A percentile compares a stretch with the other conserved stretches of the same genome.
Conservation (phyloP, 2,329 filamentous ascomycete species). For the Rutstroemia sp. region DNA sequence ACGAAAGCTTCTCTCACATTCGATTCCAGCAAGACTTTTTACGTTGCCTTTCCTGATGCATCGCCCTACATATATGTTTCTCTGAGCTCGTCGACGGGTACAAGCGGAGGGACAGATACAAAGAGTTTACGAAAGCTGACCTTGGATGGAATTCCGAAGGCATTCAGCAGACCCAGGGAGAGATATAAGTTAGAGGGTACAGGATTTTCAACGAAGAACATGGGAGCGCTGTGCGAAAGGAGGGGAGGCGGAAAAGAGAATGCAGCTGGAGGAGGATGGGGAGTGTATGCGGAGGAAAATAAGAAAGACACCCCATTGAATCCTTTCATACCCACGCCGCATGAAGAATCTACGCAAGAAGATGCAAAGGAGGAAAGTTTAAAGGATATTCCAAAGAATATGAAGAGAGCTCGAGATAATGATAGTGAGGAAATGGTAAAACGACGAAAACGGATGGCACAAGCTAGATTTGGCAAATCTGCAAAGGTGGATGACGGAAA, state of each 20-base stretch:
- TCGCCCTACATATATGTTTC: conserved; percentile 68
- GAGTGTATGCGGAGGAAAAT: conserved; percentile 61
- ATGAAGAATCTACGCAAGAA: background rate
- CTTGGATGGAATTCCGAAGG: conserved; percentile 73
- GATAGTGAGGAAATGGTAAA: conserved; percentile 39
- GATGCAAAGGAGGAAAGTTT: conserved; percentile 22
- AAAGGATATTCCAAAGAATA: conserved; percentile 9
- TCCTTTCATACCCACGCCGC: conserved; percentile 30
- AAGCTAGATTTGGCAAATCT: conserved; percentile 62
- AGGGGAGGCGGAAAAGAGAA: conserved; percentile 65
- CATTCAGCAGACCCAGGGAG: conserved; percentile 66
- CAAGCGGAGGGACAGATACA: conserved; percentile 38
- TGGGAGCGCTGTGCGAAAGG: conserved; percentile 61
- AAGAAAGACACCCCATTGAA: conserved; percentile 44
- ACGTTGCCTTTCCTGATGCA: conserved; percentile 74
- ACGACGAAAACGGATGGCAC: conserved; percentile 52
- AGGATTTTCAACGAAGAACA: conserved; percentile 61
- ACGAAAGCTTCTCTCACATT: conserved; percentile 29
- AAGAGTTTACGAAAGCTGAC: conserved; percentile 64
- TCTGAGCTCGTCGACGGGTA: conserved; percentile 52
- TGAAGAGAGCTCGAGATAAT: conserved; percentile 25
- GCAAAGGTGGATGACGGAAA: conserved; percentile 48
- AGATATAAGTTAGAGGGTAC: conserved; percentile 64
- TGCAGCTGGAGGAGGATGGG: conserved; percentile 69
- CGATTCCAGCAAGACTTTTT: conserved; percentile 66